Evolutionary conservation across 202 grass and related monocot species (phyloP).

Genomic region (Eragrostis tef): DNA sequence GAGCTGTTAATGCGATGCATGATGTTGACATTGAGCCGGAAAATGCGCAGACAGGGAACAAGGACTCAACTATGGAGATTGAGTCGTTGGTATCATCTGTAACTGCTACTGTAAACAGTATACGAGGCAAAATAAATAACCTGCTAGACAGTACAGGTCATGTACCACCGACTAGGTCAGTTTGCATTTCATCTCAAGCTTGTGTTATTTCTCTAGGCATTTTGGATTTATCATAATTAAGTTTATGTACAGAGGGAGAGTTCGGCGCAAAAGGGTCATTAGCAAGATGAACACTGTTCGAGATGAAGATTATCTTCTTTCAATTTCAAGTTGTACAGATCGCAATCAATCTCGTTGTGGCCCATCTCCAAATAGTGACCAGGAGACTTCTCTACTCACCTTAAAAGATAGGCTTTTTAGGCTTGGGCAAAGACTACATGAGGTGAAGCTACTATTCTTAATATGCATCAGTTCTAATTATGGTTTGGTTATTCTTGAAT

Average conservation of each 20-base stretch:
- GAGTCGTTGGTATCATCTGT: slow-evolving; percentile 59
- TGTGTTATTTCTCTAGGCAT: slow-evolving; percentile 33
- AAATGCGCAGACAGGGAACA: slow-evolving; percentile 58
- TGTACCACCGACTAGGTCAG: slow-evolving; percentile 66
- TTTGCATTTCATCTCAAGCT: slow-evolving; percentile 48
- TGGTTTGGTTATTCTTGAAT: slow-evolving; percentile 11
- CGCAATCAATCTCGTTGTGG: slow-evolving; percentile 55
- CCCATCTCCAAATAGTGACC: slow-evolving; percentile 53
- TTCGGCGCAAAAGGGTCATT: slow-evolving; percentile 55
- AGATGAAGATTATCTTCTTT: slow-evolving; percentile 52
- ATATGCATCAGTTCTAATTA: background rate
- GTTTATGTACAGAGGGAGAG: slow-evolving; percentile 65
- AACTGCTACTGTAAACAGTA: slow-evolving; percentile 59
- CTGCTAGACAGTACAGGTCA: slow-evolving; percentile 60
- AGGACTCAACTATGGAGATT: slow-evolving; percentile 51
- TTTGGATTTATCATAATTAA: slow-evolving; percentile 43
- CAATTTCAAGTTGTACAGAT: slow-evolving; percentile 51
- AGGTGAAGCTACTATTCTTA: slow-evolving; percentile 60
- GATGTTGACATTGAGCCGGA: slow-evolving; percentile 46
- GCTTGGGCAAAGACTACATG: slow-evolving; percentile 63
- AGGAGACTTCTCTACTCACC: slow-evolving; percentile 58
- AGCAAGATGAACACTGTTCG: slow-evolving; percentile 43
- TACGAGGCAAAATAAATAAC: slow-evolving; percentile 67
- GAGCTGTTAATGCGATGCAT: slow-evolving; percentile 40
- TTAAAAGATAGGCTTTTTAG: slow-evolving; percentile 67